These are phyloP conservation scores for Solanum chacoense DNA, from an alignment of 305 asterid species.

Conservation along the genomic window DNA sequence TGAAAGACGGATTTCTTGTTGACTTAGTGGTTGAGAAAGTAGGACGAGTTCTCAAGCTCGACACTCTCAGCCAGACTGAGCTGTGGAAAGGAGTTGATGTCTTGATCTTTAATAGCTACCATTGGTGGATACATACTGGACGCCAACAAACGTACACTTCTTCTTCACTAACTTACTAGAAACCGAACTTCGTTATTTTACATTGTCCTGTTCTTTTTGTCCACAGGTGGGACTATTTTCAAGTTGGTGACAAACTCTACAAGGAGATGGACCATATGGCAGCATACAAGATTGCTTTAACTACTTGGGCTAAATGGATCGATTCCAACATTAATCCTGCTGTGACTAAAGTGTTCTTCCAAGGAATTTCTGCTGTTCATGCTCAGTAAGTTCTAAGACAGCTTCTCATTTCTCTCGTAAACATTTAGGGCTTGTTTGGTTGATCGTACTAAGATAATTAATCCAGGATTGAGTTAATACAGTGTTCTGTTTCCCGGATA, in stretches of 20 bases:
- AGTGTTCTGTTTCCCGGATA: background rate
- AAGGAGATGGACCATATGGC: constrained; percentile 55
- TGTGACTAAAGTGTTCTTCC: constrained; percentile 50
- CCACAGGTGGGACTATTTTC: constrained; percentile 58
- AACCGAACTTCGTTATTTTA: background rate
- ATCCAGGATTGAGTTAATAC: background rate
- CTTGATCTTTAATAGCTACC: constrained; percentile 64
- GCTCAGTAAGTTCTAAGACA: constrained; percentile 26
- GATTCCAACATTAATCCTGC: constrained; percentile 49
- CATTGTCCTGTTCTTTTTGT: background rate
- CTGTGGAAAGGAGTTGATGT: constrained; percentile 41
- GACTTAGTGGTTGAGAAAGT: constrained; percentile 21
- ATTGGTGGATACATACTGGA: constrained; percentile 79
- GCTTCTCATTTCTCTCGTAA: background rate
- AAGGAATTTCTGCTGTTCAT: constrained; percentile 59
- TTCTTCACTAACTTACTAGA: background rate
- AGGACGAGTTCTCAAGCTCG: constrained; percentile 44
- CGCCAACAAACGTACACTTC: constrained; percentile 23
- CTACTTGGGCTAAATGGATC: constrained; percentile 73
- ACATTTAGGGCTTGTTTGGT: background rate
- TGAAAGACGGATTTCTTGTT: constrained; percentile 60
- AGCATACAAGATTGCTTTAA: constrained; percentile 56
- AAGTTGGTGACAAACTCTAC: constrained; percentile 36
- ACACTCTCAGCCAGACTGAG: constrained; percentile 27
- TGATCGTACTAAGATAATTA: rapidly evolving